Evolutionary conservation across 495 filamentous ascomycete genomes (phyloP), one percentile per base, ranked within the genome.

Genomic region (Cercophora scortea): DNA sequence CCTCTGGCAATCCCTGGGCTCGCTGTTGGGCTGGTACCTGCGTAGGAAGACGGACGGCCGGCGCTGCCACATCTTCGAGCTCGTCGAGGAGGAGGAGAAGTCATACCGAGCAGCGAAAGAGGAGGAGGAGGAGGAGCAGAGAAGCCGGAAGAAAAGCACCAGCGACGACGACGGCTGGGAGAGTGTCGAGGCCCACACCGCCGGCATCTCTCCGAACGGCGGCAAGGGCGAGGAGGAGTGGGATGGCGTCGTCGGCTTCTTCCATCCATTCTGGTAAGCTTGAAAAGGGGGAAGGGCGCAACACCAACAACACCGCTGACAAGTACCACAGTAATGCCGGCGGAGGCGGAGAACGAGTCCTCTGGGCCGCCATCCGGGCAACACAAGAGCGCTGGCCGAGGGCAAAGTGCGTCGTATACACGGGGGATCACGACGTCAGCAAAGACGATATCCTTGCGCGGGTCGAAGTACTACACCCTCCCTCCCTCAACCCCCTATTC

Each of bases 291-390:
- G 19, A 40, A 91, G 89, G 25, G 25, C 5, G 5, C 25, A 25
- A 25, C 25, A 25, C 25, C 25, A 25, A 25, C 25, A 25, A 25
- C 25, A 5, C 25, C 2, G 25, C 25, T 25, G 25, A 25, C 25
- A 25, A 25, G 25, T n/a, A 25, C 25, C 25, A 25, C 25, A 25
- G 25, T 68, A 96, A 97, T 71, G 94, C 93, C 40, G 93, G 92
- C 32, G 93, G 93, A 34, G 93, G 93, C 40, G 93, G 94, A 52
- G 93, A 98, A 72, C 80, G 93, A 65, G 94, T 98, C 32, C 81
- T 98, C 41, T 98, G 93, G 90, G 92, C 91, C 55, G 93, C 94
- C 9, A 85, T 98, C 49, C 83, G 86, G 58, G 89, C 94, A 32
- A 96, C 89, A 6, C 93, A 96, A 70, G 80, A 83, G 53, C 82